Conservation (phyloP, 306 rosid species). For the Dryas octopetala region DNA sequence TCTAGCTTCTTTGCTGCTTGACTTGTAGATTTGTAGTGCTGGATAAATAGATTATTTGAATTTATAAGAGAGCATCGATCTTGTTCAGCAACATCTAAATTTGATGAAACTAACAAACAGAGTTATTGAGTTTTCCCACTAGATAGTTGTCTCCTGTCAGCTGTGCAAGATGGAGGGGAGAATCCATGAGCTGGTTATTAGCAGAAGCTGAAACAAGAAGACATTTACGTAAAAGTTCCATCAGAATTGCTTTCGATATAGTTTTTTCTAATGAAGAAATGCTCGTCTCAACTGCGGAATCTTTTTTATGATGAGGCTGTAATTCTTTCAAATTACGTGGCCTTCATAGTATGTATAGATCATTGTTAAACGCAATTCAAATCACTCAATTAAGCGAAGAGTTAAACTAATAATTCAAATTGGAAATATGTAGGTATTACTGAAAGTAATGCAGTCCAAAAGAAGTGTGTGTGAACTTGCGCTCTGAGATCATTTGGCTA, state of each 20-base stretch:
- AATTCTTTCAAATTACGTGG: slow-evolving; percentile 29
- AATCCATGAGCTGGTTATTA: slow-evolving; percentile 60
- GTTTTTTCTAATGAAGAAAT: slow-evolving; percentile 33
- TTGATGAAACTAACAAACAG: slow-evolving; percentile 37
- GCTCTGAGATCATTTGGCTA: too few species aligned
- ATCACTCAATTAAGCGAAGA: background rate
- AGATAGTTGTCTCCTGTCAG: slow-evolving; percentile 38
- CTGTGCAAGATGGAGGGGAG: slow-evolving; percentile 35
- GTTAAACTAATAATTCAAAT: background rate
- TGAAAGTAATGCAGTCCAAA: background rate
- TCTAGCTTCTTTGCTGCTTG: slow-evolving; percentile 63
- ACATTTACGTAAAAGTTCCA: slow-evolving; percentile 60
- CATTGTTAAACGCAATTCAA: background rate
- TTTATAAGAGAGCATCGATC: slow-evolving; percentile 25
- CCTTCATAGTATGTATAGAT: background rate
- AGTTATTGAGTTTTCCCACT: slow-evolving; percentile 49
- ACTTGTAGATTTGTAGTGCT: slow-evolving; percentile 47
- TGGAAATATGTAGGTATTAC: background rate
- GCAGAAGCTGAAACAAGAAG: slow-evolving; percentile 54
- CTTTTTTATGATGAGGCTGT: slow-evolving; percentile 21
- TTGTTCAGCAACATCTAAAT: slow-evolving; percentile 33
- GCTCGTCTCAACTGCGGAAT: slow-evolving; percentile 16
- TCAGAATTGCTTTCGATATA: slow-evolving; percentile 47
- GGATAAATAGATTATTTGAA: slow-evolving; percentile 33
- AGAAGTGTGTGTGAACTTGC: too few species aligned